Conservation (phyloP, 1,139 yeast species). For the Groenewaldozyma sp. region DNA sequence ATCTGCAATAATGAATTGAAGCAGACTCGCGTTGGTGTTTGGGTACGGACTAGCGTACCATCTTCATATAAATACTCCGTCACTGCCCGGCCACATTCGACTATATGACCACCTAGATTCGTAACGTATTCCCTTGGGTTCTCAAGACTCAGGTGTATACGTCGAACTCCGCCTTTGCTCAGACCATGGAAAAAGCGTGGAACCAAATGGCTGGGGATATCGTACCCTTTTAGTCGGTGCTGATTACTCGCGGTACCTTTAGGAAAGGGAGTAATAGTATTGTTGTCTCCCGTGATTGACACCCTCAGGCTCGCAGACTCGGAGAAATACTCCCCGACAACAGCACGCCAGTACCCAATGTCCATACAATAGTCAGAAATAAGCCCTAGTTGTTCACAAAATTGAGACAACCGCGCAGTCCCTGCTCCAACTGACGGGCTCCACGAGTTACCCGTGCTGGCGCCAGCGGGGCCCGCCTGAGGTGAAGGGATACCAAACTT, state of each 20-base stretch:
- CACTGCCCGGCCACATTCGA: constrained; percentile 50
- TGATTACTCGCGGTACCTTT: constrained; percentile 21
- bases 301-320: constrained; percentile 40
- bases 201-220: constrained; percentile 54
- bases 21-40: constrained; percentile 50
- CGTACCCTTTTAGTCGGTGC: constrained; percentile 47
- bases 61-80: constrained; percentile 52
- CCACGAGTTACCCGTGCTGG: constrained; percentile 11
- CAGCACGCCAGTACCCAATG: constrained; percentile 39
- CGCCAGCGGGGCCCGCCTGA: constrained; percentile 7
- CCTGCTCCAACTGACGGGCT: constrained; percentile 28
- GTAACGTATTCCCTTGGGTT: constrained; percentile 59
- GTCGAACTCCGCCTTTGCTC: constrained; percentile 44
- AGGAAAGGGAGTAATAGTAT: background rate
- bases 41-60: constrained; percentile 57
- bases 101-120: constrained; percentile 54
- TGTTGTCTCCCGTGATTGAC: constrained; percentile 21
- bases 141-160: constrained; percentile 52
- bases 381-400: constrained; percentile 33
- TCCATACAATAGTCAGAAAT: constrained; percentile 32
- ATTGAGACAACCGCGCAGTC: constrained; percentile 30
- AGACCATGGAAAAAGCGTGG: constrained; percentile 54
- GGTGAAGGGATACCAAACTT: constrained; percentile 6
- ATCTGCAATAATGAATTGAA: constrained; percentile 55
- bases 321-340: constrained; percentile 41